Evolutionary conservation across 163 green algal species (phyloP).

Genomic region (Volvox carteri): DNA sequence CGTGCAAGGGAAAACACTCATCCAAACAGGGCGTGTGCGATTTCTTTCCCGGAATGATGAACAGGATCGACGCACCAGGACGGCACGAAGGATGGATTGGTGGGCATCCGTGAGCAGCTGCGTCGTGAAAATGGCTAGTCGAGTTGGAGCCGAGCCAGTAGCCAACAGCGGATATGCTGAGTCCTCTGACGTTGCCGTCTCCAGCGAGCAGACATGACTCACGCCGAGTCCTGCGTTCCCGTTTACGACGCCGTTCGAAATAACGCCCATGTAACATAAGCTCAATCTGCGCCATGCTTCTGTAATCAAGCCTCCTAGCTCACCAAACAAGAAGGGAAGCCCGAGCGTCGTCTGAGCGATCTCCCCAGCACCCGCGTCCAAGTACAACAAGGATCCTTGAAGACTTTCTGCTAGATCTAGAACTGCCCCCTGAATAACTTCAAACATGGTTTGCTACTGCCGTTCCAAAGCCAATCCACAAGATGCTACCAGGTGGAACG

Average conservation of each 20-base stretch:
- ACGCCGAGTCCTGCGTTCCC: constrained; percentile 64
- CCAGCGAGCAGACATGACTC: constrained; percentile 66
- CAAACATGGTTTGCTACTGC: constrained; percentile 51
- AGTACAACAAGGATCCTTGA: constrained; percentile 62
- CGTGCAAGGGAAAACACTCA: no score
- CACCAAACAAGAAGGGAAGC: constrained; percentile 67
- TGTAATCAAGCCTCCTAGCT: not conserved
- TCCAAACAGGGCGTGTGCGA: no score
- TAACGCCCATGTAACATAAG: not conserved
- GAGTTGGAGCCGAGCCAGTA: not conserved
- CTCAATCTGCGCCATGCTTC: not conserved
- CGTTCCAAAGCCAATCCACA: not conserved
- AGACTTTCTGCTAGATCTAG: constrained; percentile 62
- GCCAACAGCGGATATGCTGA: constrained; percentile 51
- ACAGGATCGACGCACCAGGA: constrained; percentile 66
- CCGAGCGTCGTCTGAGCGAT: constrained; percentile 64
- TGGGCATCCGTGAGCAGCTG: constrained; percentile 70
- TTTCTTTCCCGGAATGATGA: no score
- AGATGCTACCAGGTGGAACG: no score
- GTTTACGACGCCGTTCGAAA: not conserved
- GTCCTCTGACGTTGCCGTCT: constrained; percentile 58
- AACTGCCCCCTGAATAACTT: constrained; percentile 52
- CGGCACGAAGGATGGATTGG: constrained; percentile 55
- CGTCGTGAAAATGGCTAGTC: constrained; percentile 66
- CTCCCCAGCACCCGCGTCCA: constrained; percentile 70